Percentiles rank a stretch among this genome's conserved stretches.
Evolutionary conservation across 495 filamentous ascomycete genomes (phyloP).

Genomic region (Aspergillus sclerotioniger): DNA sequence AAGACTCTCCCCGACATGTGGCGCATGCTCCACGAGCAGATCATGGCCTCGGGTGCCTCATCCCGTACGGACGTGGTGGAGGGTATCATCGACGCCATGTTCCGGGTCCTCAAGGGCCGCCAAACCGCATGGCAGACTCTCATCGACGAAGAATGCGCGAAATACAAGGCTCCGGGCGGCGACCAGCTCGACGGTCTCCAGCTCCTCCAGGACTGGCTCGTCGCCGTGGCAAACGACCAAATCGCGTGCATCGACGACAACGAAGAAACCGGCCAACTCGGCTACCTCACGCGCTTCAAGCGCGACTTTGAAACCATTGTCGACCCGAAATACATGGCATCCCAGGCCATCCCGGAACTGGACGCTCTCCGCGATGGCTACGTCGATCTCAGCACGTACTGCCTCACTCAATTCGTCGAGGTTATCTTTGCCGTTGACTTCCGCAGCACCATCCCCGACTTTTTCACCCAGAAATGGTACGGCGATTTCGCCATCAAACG

Average conservation of each 20-base stretch:
- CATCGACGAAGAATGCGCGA: constrained; percentile 79
- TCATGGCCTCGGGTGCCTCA: constrained; percentile 75
- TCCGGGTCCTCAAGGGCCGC: constrained; percentile 74
- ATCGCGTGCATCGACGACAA: constrained; percentile 94
- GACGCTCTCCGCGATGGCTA: constrained; percentile 80
- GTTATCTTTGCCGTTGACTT: constrained; percentile 90
- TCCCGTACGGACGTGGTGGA: constrained; percentile 83
- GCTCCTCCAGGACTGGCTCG: constrained; percentile 84
- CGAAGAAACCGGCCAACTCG: constrained; percentile 61
- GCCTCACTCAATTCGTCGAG: constrained; percentile 76
- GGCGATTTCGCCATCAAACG: constrained; percentile 75
- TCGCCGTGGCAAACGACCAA: constrained; percentile 97
- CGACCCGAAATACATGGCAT: constrained; percentile 72
- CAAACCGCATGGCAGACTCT: constrained; percentile 84
- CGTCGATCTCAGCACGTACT: constrained; percentile 88
- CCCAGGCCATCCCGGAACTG: constrained; percentile 66
- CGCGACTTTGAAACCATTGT: constrained; percentile 75
- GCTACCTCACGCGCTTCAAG: constrained; percentile 79
- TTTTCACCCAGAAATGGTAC: constrained; percentile 93
- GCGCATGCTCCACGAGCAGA: constrained; percentile 93
- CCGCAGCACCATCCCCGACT: constrained; percentile 70
- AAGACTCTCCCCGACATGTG: constrained; percentile 91
- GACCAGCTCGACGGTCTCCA: constrained; percentile 75
- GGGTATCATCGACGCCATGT: constrained; percentile 92
- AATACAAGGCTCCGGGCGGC: constrained; percentile 57